Conservation (phyloP, 1,139 yeast genomes). For the Nakaseomyces delphensis region DNA sequence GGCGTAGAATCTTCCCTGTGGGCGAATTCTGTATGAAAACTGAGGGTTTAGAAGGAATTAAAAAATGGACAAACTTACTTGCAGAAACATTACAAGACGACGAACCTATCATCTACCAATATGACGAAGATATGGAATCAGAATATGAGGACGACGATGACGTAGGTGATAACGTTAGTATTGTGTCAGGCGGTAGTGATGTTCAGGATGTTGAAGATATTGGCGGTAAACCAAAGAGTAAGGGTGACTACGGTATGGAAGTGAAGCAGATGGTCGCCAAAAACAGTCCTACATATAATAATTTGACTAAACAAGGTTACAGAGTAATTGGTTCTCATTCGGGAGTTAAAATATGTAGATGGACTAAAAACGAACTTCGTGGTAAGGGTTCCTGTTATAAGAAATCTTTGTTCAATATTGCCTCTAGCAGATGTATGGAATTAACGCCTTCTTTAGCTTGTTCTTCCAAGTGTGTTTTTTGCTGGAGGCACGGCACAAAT, state of each 20-base stretch:
- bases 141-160: conserved; percentile 36
- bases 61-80: conserved; percentile 60
- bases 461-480: conserved; percentile 89
- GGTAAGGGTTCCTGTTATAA: conserved; percentile 94
- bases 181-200: conserved; percentile 18
- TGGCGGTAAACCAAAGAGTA: conserved; percentile 41
- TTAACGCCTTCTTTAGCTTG: conserved; percentile 91
- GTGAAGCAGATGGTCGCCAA: conserved; percentile 83
- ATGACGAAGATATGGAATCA: conserved; percentile 42
- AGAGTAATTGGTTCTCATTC: conserved; percentile 91
- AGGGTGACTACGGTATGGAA: conserved; percentile 26
- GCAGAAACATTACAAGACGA: conserved; percentile 54
- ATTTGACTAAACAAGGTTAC: conserved; percentile 87
- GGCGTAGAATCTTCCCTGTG: conserved; percentile 69
- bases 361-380: conserved; percentile 92
- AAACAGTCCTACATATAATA: conserved; percentile 80
- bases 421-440: conserved; percentile 90
- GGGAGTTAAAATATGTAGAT: conserved; percentile 89
- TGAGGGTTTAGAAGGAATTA: conserved; percentile 51
- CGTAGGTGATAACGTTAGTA: conserved; percentile 26
- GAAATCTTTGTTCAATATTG: conserved; percentile 84
- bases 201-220: conserved; percentile 65
- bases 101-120: conserved; percentile 50
- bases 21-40: conserved; percentile 81
- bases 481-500: conserved; percentile 97